These are phyloP conservation scores for Lathyrus aphaca DNA, from an alignment of 306 rosid genomes.

Conservation along the genomic window DNA sequence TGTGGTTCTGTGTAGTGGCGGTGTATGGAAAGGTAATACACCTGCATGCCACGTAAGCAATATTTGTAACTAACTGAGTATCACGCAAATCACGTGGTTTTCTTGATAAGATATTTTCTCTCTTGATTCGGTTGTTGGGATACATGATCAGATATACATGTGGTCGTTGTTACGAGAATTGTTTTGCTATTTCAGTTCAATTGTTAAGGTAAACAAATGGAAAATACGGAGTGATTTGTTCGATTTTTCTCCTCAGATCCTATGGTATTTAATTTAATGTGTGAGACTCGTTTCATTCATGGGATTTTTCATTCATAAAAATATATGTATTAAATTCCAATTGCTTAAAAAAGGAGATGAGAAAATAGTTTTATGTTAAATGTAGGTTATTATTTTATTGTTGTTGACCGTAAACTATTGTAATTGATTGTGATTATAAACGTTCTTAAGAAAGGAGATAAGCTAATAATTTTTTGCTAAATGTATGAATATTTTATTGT, in stretches of 20 bases:
- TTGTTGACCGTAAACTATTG: too few species aligned
- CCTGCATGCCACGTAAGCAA: constrained; percentile 36
- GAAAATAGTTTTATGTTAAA: too few species aligned
- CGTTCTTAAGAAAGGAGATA: not conserved
- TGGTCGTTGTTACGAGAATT: not conserved
- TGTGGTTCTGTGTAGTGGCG: constrained; percentile 27
- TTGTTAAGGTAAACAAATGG: not conserved
- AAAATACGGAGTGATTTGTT: not conserved
- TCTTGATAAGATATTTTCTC: constrained; percentile 34
- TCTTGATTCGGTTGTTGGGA: not conserved
- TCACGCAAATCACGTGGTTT: constrained; percentile 36
- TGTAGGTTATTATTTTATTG: too few species aligned
- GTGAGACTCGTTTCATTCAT: too few species aligned
- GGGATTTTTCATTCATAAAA: too few species aligned
- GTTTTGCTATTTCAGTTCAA: not conserved
- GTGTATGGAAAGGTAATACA: constrained; percentile 11
- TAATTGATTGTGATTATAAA: not conserved
- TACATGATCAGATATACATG: not conserved
- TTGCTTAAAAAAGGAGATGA: too few species aligned
- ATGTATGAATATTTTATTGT: too few species aligned
- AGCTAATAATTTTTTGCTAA: not conserved
- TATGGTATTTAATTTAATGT: not conserved
- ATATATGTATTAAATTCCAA: too few species aligned
- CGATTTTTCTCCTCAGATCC: not conserved
- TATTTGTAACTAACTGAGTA: not conserved